Evolutionary conservation across 495 filamentous ascomycete species (phyloP).

Genomic region (Glarea lozoyensis): DNA sequence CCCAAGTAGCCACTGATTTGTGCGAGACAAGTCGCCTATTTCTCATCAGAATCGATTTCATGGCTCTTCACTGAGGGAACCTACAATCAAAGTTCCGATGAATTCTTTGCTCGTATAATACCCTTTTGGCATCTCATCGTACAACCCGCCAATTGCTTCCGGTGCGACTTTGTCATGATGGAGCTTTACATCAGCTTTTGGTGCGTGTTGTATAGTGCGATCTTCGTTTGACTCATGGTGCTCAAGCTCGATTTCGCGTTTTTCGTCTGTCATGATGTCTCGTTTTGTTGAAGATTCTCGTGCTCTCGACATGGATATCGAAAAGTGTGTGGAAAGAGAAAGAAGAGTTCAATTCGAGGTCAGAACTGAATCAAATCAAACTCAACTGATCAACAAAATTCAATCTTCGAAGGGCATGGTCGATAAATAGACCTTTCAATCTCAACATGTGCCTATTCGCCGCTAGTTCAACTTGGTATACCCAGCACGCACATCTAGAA

Average conservation of each 20-base stretch:
- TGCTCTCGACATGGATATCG: too few species aligned
- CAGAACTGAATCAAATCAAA: too few species aligned
- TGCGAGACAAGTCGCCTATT: constrained; percentile 3
- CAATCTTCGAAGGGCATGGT: too few species aligned
- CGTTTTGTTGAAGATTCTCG: too few species aligned
- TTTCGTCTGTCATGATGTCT: not conserved
- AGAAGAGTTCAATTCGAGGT: too few species aligned
- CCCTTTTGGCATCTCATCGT: constrained; percentile 2
- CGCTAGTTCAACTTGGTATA: too few species aligned
- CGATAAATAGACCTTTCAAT: too few species aligned
- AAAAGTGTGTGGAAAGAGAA: too few species aligned
- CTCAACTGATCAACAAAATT: too few species aligned
- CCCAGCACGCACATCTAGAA: too few species aligned
- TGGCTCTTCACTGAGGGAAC: not conserved
- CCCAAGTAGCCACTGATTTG: constrained; percentile 2
- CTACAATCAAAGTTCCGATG: not conserved
- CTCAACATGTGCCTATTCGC: too few species aligned
- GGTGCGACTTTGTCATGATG: constrained; percentile 4
- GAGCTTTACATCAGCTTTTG: not conserved
- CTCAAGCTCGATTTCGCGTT: not conserved
- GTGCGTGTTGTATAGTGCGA: not conserved
- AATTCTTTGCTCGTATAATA: constrained; percentile 5
- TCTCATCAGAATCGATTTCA: not conserved
- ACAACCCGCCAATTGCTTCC: constrained; percentile 1
- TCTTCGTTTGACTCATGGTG: not conserved